phyloP scores from a whole-genome alignment of 2,329 filamentous ascomycete species.

The Aspergillus pseudonomiae region DNA sequence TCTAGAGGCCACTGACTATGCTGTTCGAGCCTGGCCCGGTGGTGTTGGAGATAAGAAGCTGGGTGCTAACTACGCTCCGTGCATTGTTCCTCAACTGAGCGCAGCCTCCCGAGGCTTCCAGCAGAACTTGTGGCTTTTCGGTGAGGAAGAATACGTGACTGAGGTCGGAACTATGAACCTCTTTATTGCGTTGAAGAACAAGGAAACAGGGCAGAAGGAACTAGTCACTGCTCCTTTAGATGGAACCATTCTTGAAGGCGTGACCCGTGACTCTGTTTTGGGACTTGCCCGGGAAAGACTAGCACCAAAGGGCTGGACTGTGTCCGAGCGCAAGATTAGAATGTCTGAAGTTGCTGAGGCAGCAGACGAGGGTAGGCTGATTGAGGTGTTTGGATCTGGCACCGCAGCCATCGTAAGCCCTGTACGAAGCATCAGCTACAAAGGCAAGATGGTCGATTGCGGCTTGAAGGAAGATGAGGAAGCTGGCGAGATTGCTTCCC shows the following conservation, averaged over 20 bases:
- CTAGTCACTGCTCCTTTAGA: slow-evolving; percentile 93
- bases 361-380: slow-evolving; percentile 76
- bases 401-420: slow-evolving; percentile 94
- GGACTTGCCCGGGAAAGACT: slow-evolving; percentile 81
- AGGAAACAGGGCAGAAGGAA: slow-evolving; percentile 86
- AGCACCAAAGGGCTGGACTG: slow-evolving; percentile 80
- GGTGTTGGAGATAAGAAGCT: slow-evolving; percentile 98
- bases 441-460: slow-evolving; percentile 77
- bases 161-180: slow-evolving; percentile 99
- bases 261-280: slow-evolving; percentile 91
- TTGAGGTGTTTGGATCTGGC: slow-evolving; percentile 92
- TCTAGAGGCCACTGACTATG: slow-evolving; percentile 94
- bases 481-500: slow-evolving; percentile 79
- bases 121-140: slow-evolving; percentile 98
- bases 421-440: slow-evolving; percentile 86
- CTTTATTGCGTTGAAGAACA: slow-evolving; percentile 83
- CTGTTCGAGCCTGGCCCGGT: slow-evolving; percentile 95
- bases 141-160: slow-evolving; percentile 91
- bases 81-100: slow-evolving; percentile 93
- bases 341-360: slow-evolving; percentile 86
- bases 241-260: slow-evolving; percentile 93
- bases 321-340: slow-evolving; percentile 87
- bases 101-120: slow-evolving; percentile 91
- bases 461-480: slow-evolving; percentile 80
- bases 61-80: slow-evolving; percentile 98